Evolutionary conservation across 345 rosid genomes (phyloP).

Genomic region (rapeseed (Brassica napus)): DNA sequence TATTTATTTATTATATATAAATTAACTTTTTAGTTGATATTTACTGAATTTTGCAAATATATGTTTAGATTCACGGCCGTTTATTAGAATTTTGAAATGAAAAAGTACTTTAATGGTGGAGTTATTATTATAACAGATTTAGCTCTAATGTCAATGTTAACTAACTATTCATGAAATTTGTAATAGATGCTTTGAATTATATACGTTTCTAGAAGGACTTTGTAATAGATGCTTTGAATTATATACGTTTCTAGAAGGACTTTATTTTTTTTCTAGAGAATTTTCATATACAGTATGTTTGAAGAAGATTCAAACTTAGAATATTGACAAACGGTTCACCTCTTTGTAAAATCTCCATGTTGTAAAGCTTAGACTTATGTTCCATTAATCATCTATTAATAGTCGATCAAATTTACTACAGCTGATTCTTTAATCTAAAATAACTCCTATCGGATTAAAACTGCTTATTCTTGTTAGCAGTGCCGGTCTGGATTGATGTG

Average conservation of each 20-base stretch:
- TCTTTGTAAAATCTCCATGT: not conserved
- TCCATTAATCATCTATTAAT: not conserved
- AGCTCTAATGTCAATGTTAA: not conserved
- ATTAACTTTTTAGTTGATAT: not conserved
- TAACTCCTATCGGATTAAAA: too few species aligned
- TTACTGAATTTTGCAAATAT: not conserved
- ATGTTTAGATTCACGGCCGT: slow-evolving; percentile 3
- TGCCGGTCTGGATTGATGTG: too few species aligned
- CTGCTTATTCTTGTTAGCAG: not conserved
- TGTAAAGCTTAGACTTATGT: not conserved
- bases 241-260: not conserved
- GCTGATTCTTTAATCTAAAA: not conserved
- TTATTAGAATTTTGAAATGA: not conserved
- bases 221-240: too few species aligned
- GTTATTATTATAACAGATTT: slow-evolving; percentile 1
- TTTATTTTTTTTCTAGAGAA: not conserved
- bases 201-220: not conserved
- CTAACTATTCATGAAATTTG: not conserved
- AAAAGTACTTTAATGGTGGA: not conserved
- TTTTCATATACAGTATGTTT: not conserved
- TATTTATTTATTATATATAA: not conserved
- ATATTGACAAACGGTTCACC: not conserved
- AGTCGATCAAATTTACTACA: not conserved
- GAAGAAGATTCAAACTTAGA: not conserved
- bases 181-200: too few species aligned